phyloP scores from a whole-genome alignment of 2,329 filamentous ascomycete genomes.

The Macrophomina phaseolina region DNA sequence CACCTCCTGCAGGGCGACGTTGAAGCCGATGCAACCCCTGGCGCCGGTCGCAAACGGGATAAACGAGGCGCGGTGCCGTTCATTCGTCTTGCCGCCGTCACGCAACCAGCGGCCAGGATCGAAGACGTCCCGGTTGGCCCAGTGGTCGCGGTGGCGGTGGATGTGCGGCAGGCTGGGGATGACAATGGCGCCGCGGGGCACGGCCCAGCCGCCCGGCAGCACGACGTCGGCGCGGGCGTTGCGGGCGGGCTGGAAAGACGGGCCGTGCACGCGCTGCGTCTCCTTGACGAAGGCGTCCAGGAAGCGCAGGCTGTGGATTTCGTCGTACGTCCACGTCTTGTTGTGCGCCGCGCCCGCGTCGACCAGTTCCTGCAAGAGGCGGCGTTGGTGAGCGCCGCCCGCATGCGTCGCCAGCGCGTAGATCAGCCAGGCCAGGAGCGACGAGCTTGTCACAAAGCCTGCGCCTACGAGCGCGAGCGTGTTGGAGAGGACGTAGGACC shows the following conservation, averaged over 20 bases:
- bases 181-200: neutral
- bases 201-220: conserved; percentile 2
- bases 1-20: conserved; percentile 64
- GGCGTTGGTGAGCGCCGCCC: neutral
- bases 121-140: neutral
- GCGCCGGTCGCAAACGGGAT: conserved; percentile 63
- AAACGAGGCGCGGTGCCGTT: conserved; percentile 54
- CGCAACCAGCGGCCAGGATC: neutral
- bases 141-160: neutral
- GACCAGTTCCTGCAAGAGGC: neutral
- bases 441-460: neutral
- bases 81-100: neutral
- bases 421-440: neutral
- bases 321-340: neutral
- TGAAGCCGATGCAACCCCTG: conserved; percentile 66
- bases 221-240: conserved; percentile 2
- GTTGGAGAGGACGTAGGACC: neutral
- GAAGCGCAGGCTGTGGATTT: neutral
- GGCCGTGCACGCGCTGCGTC: conserved; percentile 1
- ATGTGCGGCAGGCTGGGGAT: neutral
- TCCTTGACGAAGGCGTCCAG: conserved; percentile 2
- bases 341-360: neutral
- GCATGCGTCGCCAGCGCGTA: neutral
- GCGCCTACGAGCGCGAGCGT: neutral
- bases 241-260: neutral